Base-by-base conservation (phyloP, 495 filamentous ascomycete genomes). In the Aspergillus asperescens region DNA sequence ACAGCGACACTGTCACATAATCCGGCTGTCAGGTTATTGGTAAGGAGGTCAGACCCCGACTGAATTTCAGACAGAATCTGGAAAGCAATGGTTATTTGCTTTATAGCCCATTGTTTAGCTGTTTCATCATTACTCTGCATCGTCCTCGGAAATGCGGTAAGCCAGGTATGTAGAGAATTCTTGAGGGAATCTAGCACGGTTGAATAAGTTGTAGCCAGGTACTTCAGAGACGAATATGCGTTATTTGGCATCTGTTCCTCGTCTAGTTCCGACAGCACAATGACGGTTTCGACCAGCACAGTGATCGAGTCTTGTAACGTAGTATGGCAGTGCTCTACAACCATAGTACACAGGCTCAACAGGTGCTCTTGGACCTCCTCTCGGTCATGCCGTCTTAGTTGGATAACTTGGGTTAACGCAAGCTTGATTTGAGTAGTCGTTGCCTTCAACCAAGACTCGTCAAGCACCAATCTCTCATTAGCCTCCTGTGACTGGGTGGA, bases 101-200 rank as follows among this genome's bases (percentile, higher is more conserved):
- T 74, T 44, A 96, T 80, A 16, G 81, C 83, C 58, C 79, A 77
- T 34, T 82, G 76, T 61, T 93, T 95, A 27, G 81, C 68, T 7
- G 69, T 76, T 55, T 96, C 89, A 49, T 99, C 92, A 49, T 82
- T 87, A 20, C 83, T 81, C 63, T 90, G 88, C 81, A 96, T 93
- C 9, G 88, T 67, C 31, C 89, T 77, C 3, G 94, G 87, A 23
- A 97, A 78, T 15, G 86, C 79, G 2, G 81, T 79, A 13, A 93
- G 76, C 91, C 90, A 96, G 32, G 79, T 81, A 65, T 95, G 86
- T 4, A 95, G 66, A 1, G 81, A 84, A 23, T 73, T 78, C 60
- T 88, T 89, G 39, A 95, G 69, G 13, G 80, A 69, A 15, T 90
- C 87, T 18, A 80, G 66, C 0, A 95, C 67, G 24, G 79, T 70